Evolutionary conservation across 2,329 filamentous ascomycete species (phyloP), one percentile per base, ranked within the genome.

Genomic region (Colletotrichum musae): DNA sequence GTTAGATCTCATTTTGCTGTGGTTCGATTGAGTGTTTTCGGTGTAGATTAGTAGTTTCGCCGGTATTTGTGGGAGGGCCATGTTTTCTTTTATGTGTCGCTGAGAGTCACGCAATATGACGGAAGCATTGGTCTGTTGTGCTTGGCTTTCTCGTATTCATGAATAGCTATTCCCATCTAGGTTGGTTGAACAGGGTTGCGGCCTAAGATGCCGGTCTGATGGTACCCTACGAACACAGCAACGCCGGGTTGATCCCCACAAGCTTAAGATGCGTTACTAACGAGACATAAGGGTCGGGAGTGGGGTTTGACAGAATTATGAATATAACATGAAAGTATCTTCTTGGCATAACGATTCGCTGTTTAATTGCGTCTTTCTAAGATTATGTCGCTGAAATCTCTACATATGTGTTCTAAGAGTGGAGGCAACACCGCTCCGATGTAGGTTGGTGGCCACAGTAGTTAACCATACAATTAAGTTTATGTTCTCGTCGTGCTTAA

Each of bases 71-170:
- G 21, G 45, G 21, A 3, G 9, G 45, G 9, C 21, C 6, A 10
- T 4, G 9, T 36, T 10, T n/a, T 50, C 21, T 24, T 43, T 39
- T 50, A 28, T 26, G 26, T 3, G 16, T 16, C 6, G 7, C 28
- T 6, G 36, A 6, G n/a, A 52, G 18, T 52, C 48, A 28, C 18
- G 48, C 13, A 26, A 52, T 52, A 15, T 12, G 24, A 6, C 12
- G 16, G 18, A 21, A 52, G 18, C 1, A 26, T 52, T 28, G 16
- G 28, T 4, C 13, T 52, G 12, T n/a, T 2, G n/a, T 24, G n/a
- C 36, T 45, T 57, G 53, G 53, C 53, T 56, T 51, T 52, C 58
- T 60, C 47, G 47, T 52, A 32, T 60, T 52, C 21, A 12, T 43
- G 0, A 16, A 24, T 43, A 13, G 58, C 47, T 43, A 60, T 51